Conservation (phyloP, 2,329 filamentous ascomycete species). For the Fusarium tanahbumbuense region DNA sequence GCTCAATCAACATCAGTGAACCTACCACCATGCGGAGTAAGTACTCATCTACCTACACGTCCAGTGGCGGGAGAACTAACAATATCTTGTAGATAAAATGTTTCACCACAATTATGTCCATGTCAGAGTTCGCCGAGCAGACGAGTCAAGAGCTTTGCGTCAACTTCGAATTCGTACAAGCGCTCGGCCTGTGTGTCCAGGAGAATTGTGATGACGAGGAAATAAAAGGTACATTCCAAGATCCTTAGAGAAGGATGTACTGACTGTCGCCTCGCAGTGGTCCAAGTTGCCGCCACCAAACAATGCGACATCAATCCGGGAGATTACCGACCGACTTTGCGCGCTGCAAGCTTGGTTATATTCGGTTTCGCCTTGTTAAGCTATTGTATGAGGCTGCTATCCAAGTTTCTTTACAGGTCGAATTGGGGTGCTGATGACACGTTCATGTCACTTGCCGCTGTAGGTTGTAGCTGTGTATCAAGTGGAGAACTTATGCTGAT, state of each 20-base stretch:
- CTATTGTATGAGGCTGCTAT: not conserved
- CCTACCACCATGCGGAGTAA: not conserved
- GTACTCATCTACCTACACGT: too few species aligned
- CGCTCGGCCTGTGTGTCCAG: too few species aligned
- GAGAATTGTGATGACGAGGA: not conserved
- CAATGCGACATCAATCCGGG: not conserved
- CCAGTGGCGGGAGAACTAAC: too few species aligned
- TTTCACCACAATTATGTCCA: not conserved
- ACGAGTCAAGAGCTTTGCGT: not conserved
- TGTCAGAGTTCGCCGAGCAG: not conserved
- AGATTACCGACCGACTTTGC: not conserved
- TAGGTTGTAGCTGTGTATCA: not conserved
- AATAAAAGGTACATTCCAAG: not conserved
- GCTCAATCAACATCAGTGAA: not conserved
- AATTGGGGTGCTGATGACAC: not conserved
- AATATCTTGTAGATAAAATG: not conserved
- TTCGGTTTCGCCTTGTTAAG: not conserved
- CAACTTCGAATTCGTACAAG: not conserved
- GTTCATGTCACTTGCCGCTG: not conserved
- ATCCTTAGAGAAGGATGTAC: fast-evolving
- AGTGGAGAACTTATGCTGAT: not conserved
- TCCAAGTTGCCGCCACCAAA: not conserved
- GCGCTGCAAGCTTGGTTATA: not conserved
- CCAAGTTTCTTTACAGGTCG: not conserved
- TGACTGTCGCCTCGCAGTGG: not conserved